Percentiles rank a stretch among this genome's conserved stretches.
These are phyloP conservation scores for Chlamydomonas schloesseri DNA, from an alignment of 139 green algal species.

Conservation along the genomic window DNA sequence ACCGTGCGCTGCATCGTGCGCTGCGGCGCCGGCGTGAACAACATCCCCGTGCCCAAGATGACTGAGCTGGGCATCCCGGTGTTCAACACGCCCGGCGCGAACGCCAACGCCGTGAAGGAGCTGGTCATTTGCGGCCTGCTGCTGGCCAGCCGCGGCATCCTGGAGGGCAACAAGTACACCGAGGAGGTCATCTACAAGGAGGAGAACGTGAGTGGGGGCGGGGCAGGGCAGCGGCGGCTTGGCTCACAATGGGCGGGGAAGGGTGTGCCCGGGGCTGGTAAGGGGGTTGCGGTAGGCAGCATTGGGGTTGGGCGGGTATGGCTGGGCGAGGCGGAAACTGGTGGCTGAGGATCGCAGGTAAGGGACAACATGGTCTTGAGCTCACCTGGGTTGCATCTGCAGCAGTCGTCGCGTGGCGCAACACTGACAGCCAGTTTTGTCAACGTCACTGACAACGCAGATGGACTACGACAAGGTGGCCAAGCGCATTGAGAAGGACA, in stretches of 20 bases:
- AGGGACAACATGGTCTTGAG: no score
- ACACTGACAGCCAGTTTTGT: no score
- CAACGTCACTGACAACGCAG: background rate
- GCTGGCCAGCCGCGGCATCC: slow-evolving; percentile 62
- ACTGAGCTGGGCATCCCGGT: slow-evolving; percentile 71
- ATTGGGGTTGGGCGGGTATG: no score
- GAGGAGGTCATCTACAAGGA: slow-evolving; percentile 66
- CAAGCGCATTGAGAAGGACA: slow-evolving; percentile 72
- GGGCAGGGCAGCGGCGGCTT: background rate
- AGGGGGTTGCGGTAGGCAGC: no score
- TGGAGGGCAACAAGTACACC: slow-evolving; percentile 64
- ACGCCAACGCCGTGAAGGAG: slow-evolving; percentile 73
- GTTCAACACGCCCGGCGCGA: slow-evolving; percentile 74
- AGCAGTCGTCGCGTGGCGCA: no score
- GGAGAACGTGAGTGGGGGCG: slow-evolving; percentile 45
- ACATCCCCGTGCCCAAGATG: slow-evolving; percentile 69
- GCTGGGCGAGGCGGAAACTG: no score
- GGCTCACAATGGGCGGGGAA: background rate
- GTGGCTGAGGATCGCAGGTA: no score
- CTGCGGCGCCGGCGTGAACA: slow-evolving; percentile 71
- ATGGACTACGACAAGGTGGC: slow-evolving; percentile 62
- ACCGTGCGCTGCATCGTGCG: slow-evolving; percentile 62
- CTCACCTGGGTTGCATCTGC: no score
- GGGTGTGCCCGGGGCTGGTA: background rate
- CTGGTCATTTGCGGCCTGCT: slow-evolving; percentile 66